These are phyloP conservation scores for Tulasnella sp. DNA, from an alignment of 768 basidiomycete species.

Conservation along the genomic window DNA sequence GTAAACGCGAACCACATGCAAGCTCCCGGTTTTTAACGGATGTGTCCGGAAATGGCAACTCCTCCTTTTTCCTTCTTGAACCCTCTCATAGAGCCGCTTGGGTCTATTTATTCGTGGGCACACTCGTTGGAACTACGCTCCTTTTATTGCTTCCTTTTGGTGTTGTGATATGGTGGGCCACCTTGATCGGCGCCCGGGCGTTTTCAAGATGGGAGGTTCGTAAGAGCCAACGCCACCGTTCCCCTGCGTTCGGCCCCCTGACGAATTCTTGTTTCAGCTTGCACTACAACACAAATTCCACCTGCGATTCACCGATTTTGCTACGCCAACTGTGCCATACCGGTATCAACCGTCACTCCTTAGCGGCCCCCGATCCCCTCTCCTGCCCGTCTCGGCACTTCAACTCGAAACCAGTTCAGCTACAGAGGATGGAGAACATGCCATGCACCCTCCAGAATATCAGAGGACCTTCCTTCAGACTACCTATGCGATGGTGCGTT, in stretches of 20 bases:
- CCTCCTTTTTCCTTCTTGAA: neutral
- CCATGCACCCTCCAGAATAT: constrained; percentile 32
- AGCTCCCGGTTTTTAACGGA: neutral
- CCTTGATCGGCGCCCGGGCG: constrained; percentile 58
- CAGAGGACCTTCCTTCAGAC: constrained; percentile 77
- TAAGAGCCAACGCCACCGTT: neutral
- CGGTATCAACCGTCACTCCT: constrained; percentile 12
- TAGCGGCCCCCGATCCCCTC: constrained; percentile 2
- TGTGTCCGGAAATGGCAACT: neutral
- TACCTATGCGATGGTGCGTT: constrained; percentile 65
- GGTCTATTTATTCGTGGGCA: constrained; percentile 72
- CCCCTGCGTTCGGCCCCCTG: neutral
- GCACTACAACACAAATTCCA: constrained; percentile 18
- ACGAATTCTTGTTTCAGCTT: neutral
- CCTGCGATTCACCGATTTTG: neutral
- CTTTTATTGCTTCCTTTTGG: constrained; percentile 74
- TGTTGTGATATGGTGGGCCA: constrained; percentile 28
- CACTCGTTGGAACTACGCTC: constrained; percentile 72
- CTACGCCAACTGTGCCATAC: neutral
- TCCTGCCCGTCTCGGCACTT: neutral
- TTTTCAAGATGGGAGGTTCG: constrained; percentile 64
- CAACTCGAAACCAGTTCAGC: neutral
- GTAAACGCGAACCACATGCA: neutral
- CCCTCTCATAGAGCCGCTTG: constrained; percentile 41
- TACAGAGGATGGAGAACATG: constrained; percentile 18